Base-by-base conservation (phyloP, 2,329 filamentous ascomycete species). In the Thyridium curvatum region DNA sequence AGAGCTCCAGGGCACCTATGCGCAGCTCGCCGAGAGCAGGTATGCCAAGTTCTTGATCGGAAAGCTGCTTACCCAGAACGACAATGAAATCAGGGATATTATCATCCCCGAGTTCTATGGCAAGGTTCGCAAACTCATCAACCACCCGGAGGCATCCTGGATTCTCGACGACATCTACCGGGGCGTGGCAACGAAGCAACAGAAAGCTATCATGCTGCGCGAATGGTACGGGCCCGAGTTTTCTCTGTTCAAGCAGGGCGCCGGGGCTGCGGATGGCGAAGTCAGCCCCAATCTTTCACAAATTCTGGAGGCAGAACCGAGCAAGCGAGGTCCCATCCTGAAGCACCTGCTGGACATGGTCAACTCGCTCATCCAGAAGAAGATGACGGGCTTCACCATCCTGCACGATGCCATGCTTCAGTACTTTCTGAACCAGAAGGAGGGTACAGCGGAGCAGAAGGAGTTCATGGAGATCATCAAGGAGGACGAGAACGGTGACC, bases 221-320 rank as follows among this genome's bases (percentile, higher is more conserved):
- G 93, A 98, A 62, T 98, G 93, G 89, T 98, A 96, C 60, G 93
- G 93, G 2, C 77, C 91, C 1, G 93, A 97, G 56, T 98, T 94
- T 56, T 79, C 86, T 12, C 74, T 97, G 32, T 86, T 90, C 58
- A 82, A 83, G 51, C 56, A 15, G 16, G 32, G 32, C 7, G 13
- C 32, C n/a, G 38, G 29, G 12, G 21, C 35, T 18, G 37, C 28
- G 26, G 33, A 42, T 17, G 18, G 17, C 13, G 68, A 72, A 38
- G 66, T 71, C n/a, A 73, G 71, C 4, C 73, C 79, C 4, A 86
- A 94, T 35, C 73, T 98, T 17, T 73, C 77, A 30, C 64, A 76
- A 45, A 93, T 98, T 38, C 65, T 98, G 30, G 75, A 79, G 43
- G 72, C 78, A 37, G 77, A 83, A 37, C 88, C 91, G 1, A 88